Evolutionary conservation across 495 filamentous ascomycete species (phyloP), one percentile per base, ranked within the genome.

Genomic region (Aspergillus olivimuriae): DNA sequence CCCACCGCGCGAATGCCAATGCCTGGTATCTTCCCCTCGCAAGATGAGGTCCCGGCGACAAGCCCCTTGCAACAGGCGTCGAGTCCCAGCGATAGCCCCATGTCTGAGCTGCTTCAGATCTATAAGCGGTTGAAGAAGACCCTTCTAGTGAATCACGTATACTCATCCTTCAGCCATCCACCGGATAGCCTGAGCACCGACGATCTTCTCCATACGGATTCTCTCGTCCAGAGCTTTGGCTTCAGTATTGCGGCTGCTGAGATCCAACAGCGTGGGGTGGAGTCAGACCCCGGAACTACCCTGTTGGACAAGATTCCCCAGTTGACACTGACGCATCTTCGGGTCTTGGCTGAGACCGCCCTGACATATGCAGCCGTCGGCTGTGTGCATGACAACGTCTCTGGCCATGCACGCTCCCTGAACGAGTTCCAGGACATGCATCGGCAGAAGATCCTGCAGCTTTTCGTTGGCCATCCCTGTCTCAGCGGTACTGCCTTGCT

Each of bases 201-300:
- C 30, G 74, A 79, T 23, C 58, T 89, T 28, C 68, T 73, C 4
- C 70, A 77, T 30, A 83, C 78, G 7, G 84, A 90, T 51, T 78
- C 79, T 1, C 57, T 97, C 32, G 82, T 86, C 24, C 72, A 71
- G 36, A 76, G 81, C 32, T 80, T 97, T 14, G 92, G 89, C 0
- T 87, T 76, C 62, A 89, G 91, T n/a, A 90, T 99, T 39, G 80
- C 91, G 2, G 81, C 88, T 0, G 80, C 85, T 4, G 92, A 99
- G 61, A 96, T 99, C 44, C 80, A 88, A 34, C 91, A 95, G 56
- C 84, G 92, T 40, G 92, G 94, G 11, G 69, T 89, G 2, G 83
- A 86, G 44, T 82, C 85, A 3, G 80, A 87, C 31, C 77, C 80
- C 24, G 86, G 85, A 15, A 71, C 74, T 52, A 90, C 84, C 0